Base-by-base conservation (phyloP, 1,284 basidiomycete species). In the Trichosporon sp. region DNA sequence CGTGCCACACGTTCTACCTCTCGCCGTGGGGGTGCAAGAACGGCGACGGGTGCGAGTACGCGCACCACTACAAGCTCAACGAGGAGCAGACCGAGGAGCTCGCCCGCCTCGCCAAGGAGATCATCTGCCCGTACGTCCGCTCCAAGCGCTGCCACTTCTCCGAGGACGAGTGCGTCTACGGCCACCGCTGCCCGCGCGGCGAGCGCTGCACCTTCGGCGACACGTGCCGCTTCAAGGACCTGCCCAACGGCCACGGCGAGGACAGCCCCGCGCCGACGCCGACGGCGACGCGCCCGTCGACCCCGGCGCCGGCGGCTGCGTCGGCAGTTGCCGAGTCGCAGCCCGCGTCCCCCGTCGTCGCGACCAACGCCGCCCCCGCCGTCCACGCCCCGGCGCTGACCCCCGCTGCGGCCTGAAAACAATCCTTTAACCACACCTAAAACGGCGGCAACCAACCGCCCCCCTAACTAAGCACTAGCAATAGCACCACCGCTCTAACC, bases 91-190 rank as follows among this genome's bases (percentile, higher is more conserved):
- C 76, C 1, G 73, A 75, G 27, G 78, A 80, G 65, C 74, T 81
- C 1, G 69, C 74, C 1, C 71, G 74, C 63, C 70, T 79, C 62
- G 77, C 80, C 12, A 80, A 81, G 69, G 75, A 77, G 67, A 78
- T 80, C 25, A 72, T 78, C 25, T 81, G 80, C 70, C 80, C 80
- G 0, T 78, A 75, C 64, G 71, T 76, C 25, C 73, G 68, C 56
- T 67, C 65, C 67, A 76, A 75, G 65, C 74, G 74, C 64, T 81
- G 80, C 66, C 75, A 76, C 67, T 79, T 74, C 67, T 69, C 72
- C 21, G 79, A 79, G 53, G 76, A 76, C 31, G 77, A 78, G 53
- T 81, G 79, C 67, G 76, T 80, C 0, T 80, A 80, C 68, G 79
- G 78, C 27, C 79, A 80, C 71, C 69, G 69, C 62, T 80, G 79